Percentiles rank a stretch among this genome's conserved stretches.
Evolutionary conservation across 2,329 filamentous ascomycete species (phyloP).

Genomic region (Xylariaceae sp.): DNA sequence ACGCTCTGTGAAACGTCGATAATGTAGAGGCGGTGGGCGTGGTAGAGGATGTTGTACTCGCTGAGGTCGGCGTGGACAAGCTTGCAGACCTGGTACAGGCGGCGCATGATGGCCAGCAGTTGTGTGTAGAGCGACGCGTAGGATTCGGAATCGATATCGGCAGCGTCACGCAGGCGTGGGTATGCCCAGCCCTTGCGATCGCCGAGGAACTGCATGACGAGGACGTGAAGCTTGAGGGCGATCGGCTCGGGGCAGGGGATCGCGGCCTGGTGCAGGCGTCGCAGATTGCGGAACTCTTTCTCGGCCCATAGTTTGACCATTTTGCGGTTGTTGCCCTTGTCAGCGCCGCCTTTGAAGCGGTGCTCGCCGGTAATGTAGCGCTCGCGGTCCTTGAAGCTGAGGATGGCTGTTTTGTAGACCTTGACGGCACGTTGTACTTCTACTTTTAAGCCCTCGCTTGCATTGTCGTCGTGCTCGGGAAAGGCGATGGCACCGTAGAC

Average conservation of each 20-base stretch:
- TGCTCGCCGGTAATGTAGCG: conserved; percentile 94
- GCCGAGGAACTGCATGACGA: conserved; percentile 92
- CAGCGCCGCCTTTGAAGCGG: conserved; percentile 84
- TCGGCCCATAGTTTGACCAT: conserved; percentile 99
- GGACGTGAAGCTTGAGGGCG: conserved; percentile 84
- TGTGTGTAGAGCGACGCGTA: conserved; percentile 81
- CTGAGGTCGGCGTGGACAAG: conserved; percentile 95
- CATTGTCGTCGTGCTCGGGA: conserved; percentile 43
- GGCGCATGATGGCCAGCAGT: conserved; percentile 82
- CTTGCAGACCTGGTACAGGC: conserved; percentile 85
- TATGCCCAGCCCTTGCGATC: conserved; percentile 83
- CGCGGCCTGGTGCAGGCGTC: conserved; percentile 74
- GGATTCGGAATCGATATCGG: conserved; percentile 63
- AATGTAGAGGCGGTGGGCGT: conserved; percentile 77
- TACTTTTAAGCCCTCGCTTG: conserved; percentile 26
- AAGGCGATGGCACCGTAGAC: conserved; percentile 84
- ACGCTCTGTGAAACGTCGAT: conserved; percentile 98
- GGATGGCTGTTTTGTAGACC: conserved; percentile 96
- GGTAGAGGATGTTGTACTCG: conserved; percentile 96
- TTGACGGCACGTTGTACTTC: conserved; percentile 83
- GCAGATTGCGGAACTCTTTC: conserved; percentile 94
- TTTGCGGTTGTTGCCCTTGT: conserved; percentile 89
- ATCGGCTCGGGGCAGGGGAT: conserved; percentile 91
- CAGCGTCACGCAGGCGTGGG: conserved; percentile 83
- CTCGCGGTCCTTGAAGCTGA: conserved; percentile 97